Evolutionary conservation across 2,329 filamentous ascomycete species (phyloP), one percentile per base, ranked within the genome.

Genomic region (Chaetomium olivaceum): DNA sequence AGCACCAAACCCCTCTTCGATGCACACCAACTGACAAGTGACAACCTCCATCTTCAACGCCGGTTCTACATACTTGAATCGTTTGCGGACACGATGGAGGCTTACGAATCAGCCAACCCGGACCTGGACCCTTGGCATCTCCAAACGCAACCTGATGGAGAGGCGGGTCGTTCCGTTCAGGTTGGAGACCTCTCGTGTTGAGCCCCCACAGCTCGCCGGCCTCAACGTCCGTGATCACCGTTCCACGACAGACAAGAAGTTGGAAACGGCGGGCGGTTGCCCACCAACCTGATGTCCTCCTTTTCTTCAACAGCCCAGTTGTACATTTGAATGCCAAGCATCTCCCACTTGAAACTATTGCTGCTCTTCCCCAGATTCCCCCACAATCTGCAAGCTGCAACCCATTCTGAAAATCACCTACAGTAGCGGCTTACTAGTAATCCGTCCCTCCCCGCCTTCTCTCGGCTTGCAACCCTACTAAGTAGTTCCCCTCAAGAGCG

Each of bases 381-480:
- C 48, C 4, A 54, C 25, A 29, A 16, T 12, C 27, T 31, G 25
- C 51, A 27, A 19, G 33, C 33, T 36, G 33, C 33, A 36, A 36
- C 33, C 33, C 33, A 36, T 12, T 9, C 11, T 36, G 11, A 29
- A 36, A 31, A 29, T 3, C 39, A 43, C 16, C 39, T 43, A 43
- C 16, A n/a, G 39, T n/a, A 33, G 29, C 27, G 7, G 51, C 19
- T 12, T 36, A 36, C 52, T 36, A 55, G 29, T 43, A 16, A 3
- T 39, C 39, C 16, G 39, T 43, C 39, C 2, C 1, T 19, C 36
- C 58, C 58, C 58, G 29, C 58, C 14, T 39, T 39, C 46, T 52
- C 46, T 60, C 58, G 58, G 58, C 58, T 52, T 60, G 58, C 19
- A 60, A 60, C 58, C n/a, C 2, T 19, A 48, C 29, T 51, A 9